Evolutionary conservation across 225 moss, liverwort and hornwort species (phyloP), one percentile per base, ranked within the genome.

Genomic region (Polytrichum formosum): DNA sequence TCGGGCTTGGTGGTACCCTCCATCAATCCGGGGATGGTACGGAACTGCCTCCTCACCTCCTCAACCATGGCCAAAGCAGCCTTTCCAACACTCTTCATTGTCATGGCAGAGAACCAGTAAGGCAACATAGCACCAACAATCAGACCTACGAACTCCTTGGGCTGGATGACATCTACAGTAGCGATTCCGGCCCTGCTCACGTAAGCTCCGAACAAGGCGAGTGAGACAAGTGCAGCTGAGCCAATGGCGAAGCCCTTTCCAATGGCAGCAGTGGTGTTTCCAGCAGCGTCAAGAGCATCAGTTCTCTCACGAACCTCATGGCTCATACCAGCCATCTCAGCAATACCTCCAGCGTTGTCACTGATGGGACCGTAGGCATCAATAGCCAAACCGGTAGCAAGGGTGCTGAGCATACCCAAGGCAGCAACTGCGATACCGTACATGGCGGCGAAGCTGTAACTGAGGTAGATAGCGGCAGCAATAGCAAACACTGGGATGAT

Each of bases 1-100:
- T 96, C 95, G 0, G 93, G 95, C 86, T 96, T 96, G 55, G 90
- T 80, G 13, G 78, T 86, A 26, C 91, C 91, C 23, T 91, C 93
- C 91, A 96, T 84, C 67, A 96, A 73, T 0, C 95, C 95, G 1
- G 84, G 73, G 20, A 85, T 93, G 19, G 73, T 82, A 28, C 74
- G 77, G 78, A 96, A 96, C 85, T 96, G 95, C 74, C 93, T 87
- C 66, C 95, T 74, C 26, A 96, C 95, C 83, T 96, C 95, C 77
- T 96, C 95, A 54, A 96, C 95, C 95, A 96, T 96, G 31, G 95
- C 95, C 81, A 96, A 74, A 26, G 95, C 95, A 25, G 95, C 95
- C 75, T 88, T 96, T 10, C 95, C 95, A 1, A 96, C 95, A 18
- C 95, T 96, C 88, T 96, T 96, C 95, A 96, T 93, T 7, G 95